Conservation (phyloP, 2,329 filamentous ascomycete species). For the Pseudopyricularia cyperi region DNA sequence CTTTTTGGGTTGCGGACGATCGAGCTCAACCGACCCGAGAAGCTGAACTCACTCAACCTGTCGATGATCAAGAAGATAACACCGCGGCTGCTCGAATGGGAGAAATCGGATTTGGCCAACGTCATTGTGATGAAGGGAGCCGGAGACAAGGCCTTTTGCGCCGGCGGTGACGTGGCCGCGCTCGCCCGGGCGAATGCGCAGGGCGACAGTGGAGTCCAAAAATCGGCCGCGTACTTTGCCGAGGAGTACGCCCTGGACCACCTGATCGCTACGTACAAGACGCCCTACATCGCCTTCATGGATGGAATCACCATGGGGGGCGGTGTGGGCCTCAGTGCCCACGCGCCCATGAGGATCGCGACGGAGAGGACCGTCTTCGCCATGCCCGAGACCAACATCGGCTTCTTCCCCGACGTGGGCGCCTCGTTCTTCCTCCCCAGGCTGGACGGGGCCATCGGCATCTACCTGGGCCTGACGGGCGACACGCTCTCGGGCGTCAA, state of each 20-base stretch:
- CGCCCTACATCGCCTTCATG: slow-evolving; percentile 92
- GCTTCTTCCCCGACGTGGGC: slow-evolving; percentile 97
- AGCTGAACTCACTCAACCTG: slow-evolving; percentile 82
- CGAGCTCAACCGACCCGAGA: slow-evolving; percentile 84
- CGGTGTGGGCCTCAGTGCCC: slow-evolving; percentile 84
- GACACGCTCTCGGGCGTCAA: slow-evolving; percentile 71
- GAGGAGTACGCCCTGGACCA: slow-evolving; percentile 96
- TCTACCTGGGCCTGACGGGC: slow-evolving; percentile 86
- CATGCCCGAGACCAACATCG: slow-evolving; percentile 97
- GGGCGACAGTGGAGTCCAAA: slow-evolving; percentile 55
- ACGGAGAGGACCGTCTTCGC: slow-evolving; percentile 93
- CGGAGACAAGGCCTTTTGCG: slow-evolving; percentile 76
- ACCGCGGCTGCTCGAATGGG: slow-evolving; percentile 82
- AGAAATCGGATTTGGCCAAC: slow-evolving; percentile 88
- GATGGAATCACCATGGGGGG: slow-evolving; percentile 98
- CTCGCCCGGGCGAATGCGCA: slow-evolving; percentile 63
- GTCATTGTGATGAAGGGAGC: slow-evolving; percentile 85
- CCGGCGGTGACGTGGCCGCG: slow-evolving; percentile 77
- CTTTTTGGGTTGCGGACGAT: slow-evolving; percentile 83
- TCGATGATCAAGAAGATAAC: slow-evolving; percentile 95
- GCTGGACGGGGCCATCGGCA: slow-evolving; percentile 75
- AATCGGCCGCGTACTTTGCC: slow-evolving; percentile 75
- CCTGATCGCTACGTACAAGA: slow-evolving; percentile 82
- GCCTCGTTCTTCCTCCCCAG: slow-evolving; percentile 91
- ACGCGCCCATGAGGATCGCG: slow-evolving; percentile 91